Base-by-base conservation (phyloP, 108 stramenopile genomes). In the Skeletonema costatum region DNA sequence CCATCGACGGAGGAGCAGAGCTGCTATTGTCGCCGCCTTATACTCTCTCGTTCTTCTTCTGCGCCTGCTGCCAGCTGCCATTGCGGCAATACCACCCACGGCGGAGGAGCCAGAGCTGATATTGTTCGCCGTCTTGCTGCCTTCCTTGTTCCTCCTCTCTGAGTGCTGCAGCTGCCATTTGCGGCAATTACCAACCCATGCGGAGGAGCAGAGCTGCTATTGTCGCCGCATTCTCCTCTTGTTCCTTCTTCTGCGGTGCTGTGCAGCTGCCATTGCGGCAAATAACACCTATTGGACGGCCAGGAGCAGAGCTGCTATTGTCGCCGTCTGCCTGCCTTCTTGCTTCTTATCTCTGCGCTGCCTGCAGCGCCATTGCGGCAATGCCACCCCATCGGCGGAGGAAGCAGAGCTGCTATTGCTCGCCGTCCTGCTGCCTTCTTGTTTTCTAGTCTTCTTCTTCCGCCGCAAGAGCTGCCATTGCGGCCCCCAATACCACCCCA, bases 281-380 rank as follows among this genome's bases (percentile, higher is more conserved):
- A 19, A 42, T 68, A 25, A 0, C 25, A 25, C n/a, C 48, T 29
- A 69, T 69, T 4, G 68, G 68, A n/a, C 10, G 25, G 42, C n/a
- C n/a, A 16, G 42, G 17, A 25, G 30, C 17, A 9, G 4, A n/a
- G 38, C 44, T 13, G 4, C 35, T 64, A 25, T 64, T n/a, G 32
- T 71, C n/a, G 8, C 38, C 8, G 16, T 32, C 30, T 1, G 17
- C 36, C n/a, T 25, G 39, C 78, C 41, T 56, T 12, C 17, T 31
- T 29, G 5, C 63, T 73, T 73, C 61, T 35, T n/a, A n/a, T n/a
- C n/a, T 63, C 6, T n/a, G 64, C 32, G 65, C 31, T 16, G 65
- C 64, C 64, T 2, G 42, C 46, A 13, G 66, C 66, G 32, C 73
- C 48, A 67, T 33, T 9, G 63, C 63, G 29, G 32, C 48, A 13